These are phyloP conservation scores for Pythium guiyangense DNA, from an alignment of 352 stramenopile genomes.

Conservation along the genomic window DNA sequence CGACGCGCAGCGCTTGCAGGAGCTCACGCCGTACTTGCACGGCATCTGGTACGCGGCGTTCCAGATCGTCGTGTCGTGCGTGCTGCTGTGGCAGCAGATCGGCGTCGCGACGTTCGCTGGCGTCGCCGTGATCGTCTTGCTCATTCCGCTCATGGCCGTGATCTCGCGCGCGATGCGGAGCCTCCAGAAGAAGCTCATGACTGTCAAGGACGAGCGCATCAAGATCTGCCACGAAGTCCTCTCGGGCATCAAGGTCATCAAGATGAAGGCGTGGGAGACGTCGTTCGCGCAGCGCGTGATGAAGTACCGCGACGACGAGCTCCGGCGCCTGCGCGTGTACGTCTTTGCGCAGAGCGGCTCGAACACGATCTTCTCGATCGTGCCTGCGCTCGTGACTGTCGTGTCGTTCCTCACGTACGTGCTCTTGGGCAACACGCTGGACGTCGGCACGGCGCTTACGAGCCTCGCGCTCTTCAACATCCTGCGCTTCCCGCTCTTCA, in stretches of 20 bases:
- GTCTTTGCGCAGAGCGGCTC: slow-evolving; percentile 29
- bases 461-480: slow-evolving; percentile 77
- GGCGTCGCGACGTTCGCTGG: slow-evolving; percentile 87
- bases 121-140: slow-evolving; percentile 90
- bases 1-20: slow-evolving; percentile 94
- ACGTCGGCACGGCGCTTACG: slow-evolving; percentile 46
- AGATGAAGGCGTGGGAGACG: slow-evolving; percentile 95
- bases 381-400: slow-evolving; percentile 45
- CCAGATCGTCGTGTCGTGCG: slow-evolving; percentile 74
- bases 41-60: slow-evolving; percentile 87
- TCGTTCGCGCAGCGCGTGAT: slow-evolving; percentile 64
- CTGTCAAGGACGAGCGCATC: slow-evolving; percentile 92
- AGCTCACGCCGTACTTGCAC: slow-evolving; percentile 93
- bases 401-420: slow-evolving; percentile 51
- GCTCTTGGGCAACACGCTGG: slow-evolving; percentile 49
- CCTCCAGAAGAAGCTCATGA: slow-evolving; percentile 88
- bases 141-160: slow-evolving; percentile 88
- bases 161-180: slow-evolving; percentile 87
- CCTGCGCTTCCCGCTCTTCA: slow-evolving; percentile 96
- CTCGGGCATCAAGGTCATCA: slow-evolving; percentile 95
- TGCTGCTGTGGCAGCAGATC: slow-evolving; percentile 70
- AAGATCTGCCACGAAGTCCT: slow-evolving; percentile 95
- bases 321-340: slow-evolving; percentile 71
- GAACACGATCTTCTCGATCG: slow-evolving; percentile 50
- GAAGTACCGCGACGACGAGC: slow-evolving; percentile 64